Evolutionary conservation across 768 basidiomycete species (phyloP).

Genomic region (Rhizopogon salebrosus): DNA sequence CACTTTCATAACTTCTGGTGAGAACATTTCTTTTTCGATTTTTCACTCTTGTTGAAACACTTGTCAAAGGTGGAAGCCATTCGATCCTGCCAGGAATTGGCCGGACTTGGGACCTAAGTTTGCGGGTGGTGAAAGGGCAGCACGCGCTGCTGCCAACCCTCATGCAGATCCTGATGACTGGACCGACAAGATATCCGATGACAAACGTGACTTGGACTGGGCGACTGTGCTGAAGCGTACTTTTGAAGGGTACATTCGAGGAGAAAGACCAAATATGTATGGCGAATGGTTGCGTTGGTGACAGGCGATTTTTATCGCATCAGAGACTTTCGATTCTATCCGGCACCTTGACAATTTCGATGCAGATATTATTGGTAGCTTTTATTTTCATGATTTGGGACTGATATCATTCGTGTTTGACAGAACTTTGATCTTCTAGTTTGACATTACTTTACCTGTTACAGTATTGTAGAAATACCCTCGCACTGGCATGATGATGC

Average conservation of each 20-base stretch:
- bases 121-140: conserved; percentile 63
- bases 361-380: not conserved
- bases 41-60: not conserved
- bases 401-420: not conserved
- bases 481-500: not conserved
- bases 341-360: not conserved
- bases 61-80: conserved; percentile 81
- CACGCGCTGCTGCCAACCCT: conserved; percentile 34
- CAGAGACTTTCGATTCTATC: too few relatives aligned
- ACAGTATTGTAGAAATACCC: not conserved
- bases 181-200: conserved; percentile 43
- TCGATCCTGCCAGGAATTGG: conserved; percentile 83
- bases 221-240: conserved; percentile 86
- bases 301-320: not conserved
- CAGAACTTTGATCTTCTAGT: not conserved
- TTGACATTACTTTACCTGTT: not conserved
- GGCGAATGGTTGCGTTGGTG: conserved; percentile 56
- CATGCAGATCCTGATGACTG: conserved; percentile 16
- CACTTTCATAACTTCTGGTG: conserved; percentile 94
- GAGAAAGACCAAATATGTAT: conserved; percentile 90
- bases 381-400: not conserved
- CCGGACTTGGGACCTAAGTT: conserved; percentile 85
- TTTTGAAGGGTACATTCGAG: conserved; percentile 87
- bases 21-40: conserved; percentile 9
- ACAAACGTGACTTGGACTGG: conserved; percentile 83